A percentile compares a stretch with the other conserved stretches of the same genome.
Conservation (phyloP, 495 filamentous ascomycete genomes). For the Penicillium taxi region DNA sequence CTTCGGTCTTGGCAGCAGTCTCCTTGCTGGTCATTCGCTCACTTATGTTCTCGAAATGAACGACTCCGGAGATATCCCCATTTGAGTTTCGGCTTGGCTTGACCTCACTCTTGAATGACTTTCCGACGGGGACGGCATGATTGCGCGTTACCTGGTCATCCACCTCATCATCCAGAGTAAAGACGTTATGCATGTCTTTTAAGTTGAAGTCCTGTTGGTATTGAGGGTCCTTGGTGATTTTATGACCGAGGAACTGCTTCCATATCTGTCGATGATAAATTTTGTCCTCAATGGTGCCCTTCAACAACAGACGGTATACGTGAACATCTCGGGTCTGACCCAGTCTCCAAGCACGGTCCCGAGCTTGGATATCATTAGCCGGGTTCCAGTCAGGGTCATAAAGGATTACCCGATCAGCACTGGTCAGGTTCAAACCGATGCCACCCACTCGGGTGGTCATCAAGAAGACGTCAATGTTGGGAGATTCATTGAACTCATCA, state of each 20-base stretch:
- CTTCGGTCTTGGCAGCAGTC: slow-evolving; percentile 31
- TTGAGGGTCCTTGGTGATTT: slow-evolving; percentile 86
- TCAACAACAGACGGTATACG: slow-evolving; percentile 93
- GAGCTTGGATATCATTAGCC: slow-evolving; percentile 84
- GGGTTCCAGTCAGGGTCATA: slow-evolving; percentile 99
- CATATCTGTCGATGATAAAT: slow-evolving; percentile 98
- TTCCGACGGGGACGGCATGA: no score
- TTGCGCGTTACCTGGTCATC: slow-evolving; percentile 48
- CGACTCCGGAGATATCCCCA: no score
- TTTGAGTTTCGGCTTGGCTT: no score
- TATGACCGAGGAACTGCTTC: slow-evolving; percentile 92
- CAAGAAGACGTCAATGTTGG: slow-evolving; percentile 76
- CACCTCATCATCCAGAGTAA: slow-evolving; percentile 63
- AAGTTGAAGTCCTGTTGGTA: slow-evolving; percentile 79
- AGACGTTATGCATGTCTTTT: slow-evolving; percentile 82
- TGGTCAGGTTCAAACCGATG: slow-evolving; percentile 87
- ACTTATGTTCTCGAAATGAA: no score
- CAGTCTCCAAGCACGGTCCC: slow-evolving; percentile 93
- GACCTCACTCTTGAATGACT: no score
- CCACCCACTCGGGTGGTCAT: slow-evolving; percentile 93
- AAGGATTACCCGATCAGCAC: slow-evolving; percentile 92
- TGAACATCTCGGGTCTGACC: slow-evolving; percentile 91
- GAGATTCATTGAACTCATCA: slow-evolving; percentile 81
- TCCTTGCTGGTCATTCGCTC: slow-evolving; percentile 38
- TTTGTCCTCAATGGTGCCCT: slow-evolving; percentile 96